A percentile compares a stretch with the other conserved stretches of the same genome.
These are phyloP conservation scores for Hibiscus tridactylites DNA, from an alignment of 345 rosid species.

Conservation along the genomic window DNA sequence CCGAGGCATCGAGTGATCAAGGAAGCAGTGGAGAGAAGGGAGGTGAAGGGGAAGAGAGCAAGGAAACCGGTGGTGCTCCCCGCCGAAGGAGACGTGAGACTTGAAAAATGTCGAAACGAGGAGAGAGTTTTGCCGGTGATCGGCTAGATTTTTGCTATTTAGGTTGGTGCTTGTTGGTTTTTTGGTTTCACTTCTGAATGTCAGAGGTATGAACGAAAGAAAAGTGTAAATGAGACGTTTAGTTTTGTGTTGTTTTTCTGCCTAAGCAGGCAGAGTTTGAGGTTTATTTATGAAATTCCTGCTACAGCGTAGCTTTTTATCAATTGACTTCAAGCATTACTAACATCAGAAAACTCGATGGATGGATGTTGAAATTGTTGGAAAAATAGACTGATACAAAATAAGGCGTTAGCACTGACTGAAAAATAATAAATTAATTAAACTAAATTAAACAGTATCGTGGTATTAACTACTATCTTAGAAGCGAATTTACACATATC, in stretches of 20 bases:
- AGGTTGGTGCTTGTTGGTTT: slow-evolving; percentile 7
- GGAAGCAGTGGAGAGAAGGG: slow-evolving; percentile 38
- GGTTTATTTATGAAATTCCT: too few species aligned
- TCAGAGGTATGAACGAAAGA: background rate
- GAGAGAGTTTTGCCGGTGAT: background rate
- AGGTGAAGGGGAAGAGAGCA: slow-evolving; percentile 30
- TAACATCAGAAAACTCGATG: background rate
- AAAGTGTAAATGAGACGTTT: background rate
- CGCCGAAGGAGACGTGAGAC: slow-evolving; percentile 57
- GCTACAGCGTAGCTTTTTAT: background rate
- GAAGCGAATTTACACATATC: too few species aligned
- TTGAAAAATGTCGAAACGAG: slow-evolving; percentile 16
- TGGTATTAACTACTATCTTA: too few species aligned
- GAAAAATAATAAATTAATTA: too few species aligned
- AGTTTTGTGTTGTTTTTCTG: background rate
- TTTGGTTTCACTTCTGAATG: slow-evolving; percentile 11
- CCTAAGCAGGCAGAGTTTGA: background rate
- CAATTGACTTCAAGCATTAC: background rate
- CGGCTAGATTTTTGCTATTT: background rate
- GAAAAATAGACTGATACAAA: too few species aligned
- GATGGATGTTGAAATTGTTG: background rate
- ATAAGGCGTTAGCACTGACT: too few species aligned
- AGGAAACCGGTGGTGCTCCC: slow-evolving; percentile 29
- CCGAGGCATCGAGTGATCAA: slow-evolving; percentile 33
- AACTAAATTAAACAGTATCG: too few species aligned